Conservation (phyloP, 164 flowering plant genomes). For the Cinnamomum micranthum region DNA sequence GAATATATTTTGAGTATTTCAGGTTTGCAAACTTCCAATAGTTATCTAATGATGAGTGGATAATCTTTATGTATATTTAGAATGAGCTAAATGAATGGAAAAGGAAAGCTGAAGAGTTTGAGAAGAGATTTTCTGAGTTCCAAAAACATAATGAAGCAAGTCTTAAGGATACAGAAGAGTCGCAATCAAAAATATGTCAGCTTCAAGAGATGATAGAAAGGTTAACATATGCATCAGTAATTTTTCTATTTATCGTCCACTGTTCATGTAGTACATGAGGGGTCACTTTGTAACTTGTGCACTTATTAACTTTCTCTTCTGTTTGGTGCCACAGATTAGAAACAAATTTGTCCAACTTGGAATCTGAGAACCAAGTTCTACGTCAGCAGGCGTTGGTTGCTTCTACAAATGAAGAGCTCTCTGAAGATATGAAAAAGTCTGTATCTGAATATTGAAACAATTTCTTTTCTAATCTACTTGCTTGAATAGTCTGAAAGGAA, state of each 20-base stretch:
- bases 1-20: background rate
- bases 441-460: constrained; percentile 9
- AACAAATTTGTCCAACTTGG: constrained; percentile 57
- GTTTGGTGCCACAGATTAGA: constrained; percentile 43
- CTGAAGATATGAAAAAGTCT: constrained; percentile 56
- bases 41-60: background rate
- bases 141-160: constrained; percentile 48
- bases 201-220: constrained; percentile 68
- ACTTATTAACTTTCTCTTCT: background rate
- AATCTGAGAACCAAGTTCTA: constrained; percentile 82
- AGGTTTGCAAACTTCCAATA: background rate
- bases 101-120: constrained; percentile 46
- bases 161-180: constrained; percentile 50
- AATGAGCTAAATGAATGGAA: constrained; percentile 40
- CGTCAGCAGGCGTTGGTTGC: constrained; percentile 74
- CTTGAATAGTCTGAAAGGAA: constrained; percentile 2
- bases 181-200: constrained; percentile 37
- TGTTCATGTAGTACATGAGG: background rate
- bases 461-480: background rate
- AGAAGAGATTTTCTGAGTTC: constrained; percentile 35
- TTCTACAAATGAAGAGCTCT: constrained; percentile 46
- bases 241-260: background rate
- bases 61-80: constrained; percentile 26
- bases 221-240: constrained; percentile 22
- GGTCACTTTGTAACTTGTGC: background rate